Evolutionary conservation across 192 early-diverging fungal species (phyloP), one percentile per base, ranked within the genome.

Genomic region (Paraglomus brasilianum): DNA sequence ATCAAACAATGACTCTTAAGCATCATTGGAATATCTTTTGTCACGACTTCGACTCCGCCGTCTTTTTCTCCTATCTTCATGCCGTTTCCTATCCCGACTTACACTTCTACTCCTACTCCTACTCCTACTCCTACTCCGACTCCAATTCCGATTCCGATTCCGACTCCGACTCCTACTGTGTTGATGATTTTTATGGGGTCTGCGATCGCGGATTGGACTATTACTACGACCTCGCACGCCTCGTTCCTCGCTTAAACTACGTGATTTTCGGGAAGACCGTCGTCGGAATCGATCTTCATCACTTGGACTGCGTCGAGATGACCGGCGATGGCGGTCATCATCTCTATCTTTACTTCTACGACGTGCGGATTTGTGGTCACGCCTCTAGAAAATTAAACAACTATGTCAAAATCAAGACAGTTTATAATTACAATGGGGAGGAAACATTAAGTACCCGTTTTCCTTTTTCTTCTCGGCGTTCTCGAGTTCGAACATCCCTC

Each of bases 401-500:
- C 3, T 30, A 50, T 17, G 3, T 42, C 4, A 47, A 1, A 15
- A 36, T 65, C 22, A 46, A 51, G 22, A 8, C 43, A 41, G 69
- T 58, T 39, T 51, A 53, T 30, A 76, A 70, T 9, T 22, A 67
- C 50, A 41, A 65, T 10, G 71, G 21, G 24, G 44, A 57, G 42
- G 60, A 53, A 64, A 62, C 63, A 14, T 61, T 45, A 10, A 43
- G 41, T 41, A 49, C 64, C 24, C 66, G 36, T 15, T 42, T 40
- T 61, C 71, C 62, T 11, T 73, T 60, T 30, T 67, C 63, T 22
- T 75, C 76, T 36, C 44, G 61, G 19, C 71, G 65, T 44, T 69
- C 76, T 8, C 75, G 71, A 45, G 72, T 60, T 24, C 77, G 75
- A 56, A 77, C 66, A 17, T 80, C 76, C 10, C 64, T 58, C 14